Percentiles rank a stretch among this genome's conserved stretches.
phyloP scores from a whole-genome alignment of 352 stramenopile genomes.

The Peronosclerospora sorghi region DNA sequence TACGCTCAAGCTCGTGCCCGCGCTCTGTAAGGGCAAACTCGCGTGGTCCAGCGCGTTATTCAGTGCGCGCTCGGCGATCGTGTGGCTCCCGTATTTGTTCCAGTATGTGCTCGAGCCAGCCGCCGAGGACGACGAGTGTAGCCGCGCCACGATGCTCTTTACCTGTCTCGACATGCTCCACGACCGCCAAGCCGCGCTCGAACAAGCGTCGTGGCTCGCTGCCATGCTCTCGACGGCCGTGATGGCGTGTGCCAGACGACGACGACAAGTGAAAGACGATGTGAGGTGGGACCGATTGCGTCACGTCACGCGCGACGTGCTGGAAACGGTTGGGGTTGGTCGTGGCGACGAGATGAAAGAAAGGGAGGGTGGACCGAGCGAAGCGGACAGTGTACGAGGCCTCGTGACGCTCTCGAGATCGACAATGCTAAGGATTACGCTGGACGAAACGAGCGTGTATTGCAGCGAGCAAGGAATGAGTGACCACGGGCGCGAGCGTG shows the following conservation, averaged over 20 bases:
- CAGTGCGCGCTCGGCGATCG: conserved; percentile 8
- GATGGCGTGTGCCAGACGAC: conserved; percentile 18
- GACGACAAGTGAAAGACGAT: too few species aligned
- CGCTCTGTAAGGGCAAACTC: conserved; percentile 12
- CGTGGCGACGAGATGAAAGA: too few species aligned
- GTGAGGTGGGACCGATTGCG: conserved; percentile 3
- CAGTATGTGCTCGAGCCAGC: conserved; percentile 21
- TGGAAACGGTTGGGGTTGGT: too few species aligned
- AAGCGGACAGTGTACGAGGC: too few species aligned
- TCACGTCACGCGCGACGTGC: conserved; percentile 3
- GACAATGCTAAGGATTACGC: too few species aligned
- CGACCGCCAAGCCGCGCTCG: conserved; percentile 1
- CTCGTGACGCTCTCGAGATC: too few species aligned
- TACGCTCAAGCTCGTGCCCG: conserved; percentile 14
- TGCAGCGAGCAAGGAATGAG: too few species aligned
- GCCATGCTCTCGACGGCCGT: conserved; percentile 31
- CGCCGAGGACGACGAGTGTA: conserved; percentile 9
- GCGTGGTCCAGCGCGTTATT: conserved; percentile 20
- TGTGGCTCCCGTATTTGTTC: conserved; percentile 27
- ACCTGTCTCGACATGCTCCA: conserved; percentile 10
- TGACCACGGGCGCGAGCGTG: neutral
- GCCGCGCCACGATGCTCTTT: conserved; percentile 10
- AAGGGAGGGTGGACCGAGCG: too few species aligned
- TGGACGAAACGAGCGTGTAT: too few species aligned
- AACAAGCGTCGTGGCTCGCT: conserved; percentile 25